Conservation (phyloP, 2,329 filamentous ascomycete species). For the Claviceps capensis region DNA sequence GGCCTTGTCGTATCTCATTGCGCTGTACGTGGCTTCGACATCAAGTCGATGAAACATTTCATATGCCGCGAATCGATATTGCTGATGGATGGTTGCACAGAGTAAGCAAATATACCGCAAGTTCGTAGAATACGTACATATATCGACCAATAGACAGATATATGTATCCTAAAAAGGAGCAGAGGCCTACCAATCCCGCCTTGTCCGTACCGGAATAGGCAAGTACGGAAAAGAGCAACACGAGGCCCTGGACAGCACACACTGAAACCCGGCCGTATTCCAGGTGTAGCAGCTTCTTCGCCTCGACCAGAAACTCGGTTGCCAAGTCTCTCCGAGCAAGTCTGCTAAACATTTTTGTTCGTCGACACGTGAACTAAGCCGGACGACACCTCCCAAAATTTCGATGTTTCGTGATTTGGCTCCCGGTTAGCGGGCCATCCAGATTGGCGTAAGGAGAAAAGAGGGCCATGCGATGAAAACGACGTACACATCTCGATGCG, state of each 20-base stretch:
- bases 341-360: conserved; percentile 8
- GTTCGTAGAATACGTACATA: background rate
- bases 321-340: conserved; percentile 8
- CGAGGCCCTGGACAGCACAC: conserved; percentile 11
- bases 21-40: conserved; percentile 4
- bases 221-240: conserved; percentile 9
- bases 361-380: conserved; percentile 10
- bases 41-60: conserved; percentile 10
- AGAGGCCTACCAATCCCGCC: conserved; percentile 7
- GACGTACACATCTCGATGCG: conserved; percentile 15
- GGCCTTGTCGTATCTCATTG: conserved; percentile 2
- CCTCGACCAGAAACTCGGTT: conserved; percentile 11
- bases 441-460: background rate
- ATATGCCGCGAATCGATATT: conserved; percentile 12
- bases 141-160: too few species aligned
- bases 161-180: background rate
- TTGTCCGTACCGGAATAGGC: conserved; percentile 6
- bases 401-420: too few species aligned
- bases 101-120: background rate
- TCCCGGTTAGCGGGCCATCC: background rate
- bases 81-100: background rate
- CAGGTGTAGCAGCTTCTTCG: conserved; percentile 11
- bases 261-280: conserved; percentile 10
- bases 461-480: background rate
- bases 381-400: background rate